phyloP scores from a whole-genome alignment of 768 basidiomycete species.

The Kwoniella sp. region DNA sequence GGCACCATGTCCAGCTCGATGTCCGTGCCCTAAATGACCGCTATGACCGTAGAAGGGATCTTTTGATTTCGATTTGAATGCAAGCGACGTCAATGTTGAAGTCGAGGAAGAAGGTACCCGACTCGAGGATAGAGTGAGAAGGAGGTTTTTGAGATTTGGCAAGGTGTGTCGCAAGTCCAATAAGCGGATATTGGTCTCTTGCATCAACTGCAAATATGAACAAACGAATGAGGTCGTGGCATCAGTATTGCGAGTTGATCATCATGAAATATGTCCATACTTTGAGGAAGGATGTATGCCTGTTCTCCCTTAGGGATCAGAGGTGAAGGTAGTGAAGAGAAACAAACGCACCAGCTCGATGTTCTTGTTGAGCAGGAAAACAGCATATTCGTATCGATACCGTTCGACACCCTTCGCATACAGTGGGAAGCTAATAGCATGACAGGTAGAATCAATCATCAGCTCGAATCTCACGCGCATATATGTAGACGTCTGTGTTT shows the following conservation, averaged over 20 bases:
- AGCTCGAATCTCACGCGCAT: too few species aligned
- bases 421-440: slow-evolving; percentile 84
- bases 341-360: slow-evolving; percentile 76
- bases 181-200: slow-evolving; percentile 80
- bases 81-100: background rate
- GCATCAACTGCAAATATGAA: slow-evolving; percentile 81
- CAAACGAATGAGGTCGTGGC: too few species aligned
- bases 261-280: too few species aligned
- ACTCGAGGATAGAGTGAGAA: slow-evolving; percentile 64
- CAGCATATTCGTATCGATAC: slow-evolving; percentile 96
- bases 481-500: too few species aligned
- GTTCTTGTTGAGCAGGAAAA: slow-evolving; percentile 94
- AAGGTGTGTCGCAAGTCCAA: slow-evolving; percentile 94
- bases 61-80: background rate
- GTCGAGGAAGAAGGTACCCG: slow-evolving; percentile 25
- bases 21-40: background rate
- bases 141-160: slow-evolving; percentile 90
- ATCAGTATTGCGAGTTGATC: too few species aligned
- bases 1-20: background rate
- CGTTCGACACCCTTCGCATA: slow-evolving; percentile 93
- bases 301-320: too few species aligned
- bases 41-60: background rate
- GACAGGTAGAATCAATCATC: background rate
- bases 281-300: too few species aligned
- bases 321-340: background rate